phyloP scores from a whole-genome alignment of 139 green algal genomes.

The Trebouxia sp. region DNA sequence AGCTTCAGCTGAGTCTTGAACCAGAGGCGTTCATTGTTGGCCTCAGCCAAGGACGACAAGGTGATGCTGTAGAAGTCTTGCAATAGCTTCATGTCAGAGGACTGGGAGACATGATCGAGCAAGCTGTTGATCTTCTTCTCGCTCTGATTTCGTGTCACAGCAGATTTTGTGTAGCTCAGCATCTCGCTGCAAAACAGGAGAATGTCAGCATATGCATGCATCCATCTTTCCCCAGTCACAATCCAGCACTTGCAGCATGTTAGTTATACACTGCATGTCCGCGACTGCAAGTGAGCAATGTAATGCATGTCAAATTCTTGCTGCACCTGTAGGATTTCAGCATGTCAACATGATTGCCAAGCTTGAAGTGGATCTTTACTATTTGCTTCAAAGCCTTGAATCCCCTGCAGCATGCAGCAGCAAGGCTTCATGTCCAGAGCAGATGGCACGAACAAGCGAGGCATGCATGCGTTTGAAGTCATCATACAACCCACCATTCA shows the following conservation, averaged over 20 bases:
- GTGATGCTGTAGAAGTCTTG: conserved; percentile 97
- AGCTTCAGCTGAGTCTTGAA: conserved; percentile 99
- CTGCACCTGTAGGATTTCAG: conserved; percentile 84
- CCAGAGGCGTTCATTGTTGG: conserved; percentile 96
- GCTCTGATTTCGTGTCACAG: conserved; percentile 91
- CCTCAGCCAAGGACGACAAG: conserved; percentile 80
- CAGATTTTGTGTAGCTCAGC: conserved; percentile 84
- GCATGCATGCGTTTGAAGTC: too few relatives aligned
- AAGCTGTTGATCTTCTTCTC: conserved; percentile 99
- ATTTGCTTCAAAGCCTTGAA: conserved; percentile 99
- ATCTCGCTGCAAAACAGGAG: conserved; percentile 65
- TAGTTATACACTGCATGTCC: too few relatives aligned
- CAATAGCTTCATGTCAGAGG: conserved; percentile 78
- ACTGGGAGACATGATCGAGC: conserved; percentile 84
- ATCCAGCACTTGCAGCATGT: not conserved
- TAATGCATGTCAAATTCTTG: not conserved
- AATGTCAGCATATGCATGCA: not conserved
- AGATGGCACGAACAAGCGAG: too few relatives aligned
- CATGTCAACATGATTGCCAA: conserved; percentile 78
- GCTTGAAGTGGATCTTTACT: conserved; percentile 91
- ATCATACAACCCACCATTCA: conserved; percentile 81
- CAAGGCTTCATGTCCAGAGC: not conserved
- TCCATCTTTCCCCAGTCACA: too few relatives aligned
- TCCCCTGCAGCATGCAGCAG: conserved; percentile 65
- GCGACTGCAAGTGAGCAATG: not conserved